These are phyloP conservation scores for Exophiala lecanii-corni DNA, from an alignment of 2,329 filamentous ascomycete species.

Conservation along the genomic window DNA sequence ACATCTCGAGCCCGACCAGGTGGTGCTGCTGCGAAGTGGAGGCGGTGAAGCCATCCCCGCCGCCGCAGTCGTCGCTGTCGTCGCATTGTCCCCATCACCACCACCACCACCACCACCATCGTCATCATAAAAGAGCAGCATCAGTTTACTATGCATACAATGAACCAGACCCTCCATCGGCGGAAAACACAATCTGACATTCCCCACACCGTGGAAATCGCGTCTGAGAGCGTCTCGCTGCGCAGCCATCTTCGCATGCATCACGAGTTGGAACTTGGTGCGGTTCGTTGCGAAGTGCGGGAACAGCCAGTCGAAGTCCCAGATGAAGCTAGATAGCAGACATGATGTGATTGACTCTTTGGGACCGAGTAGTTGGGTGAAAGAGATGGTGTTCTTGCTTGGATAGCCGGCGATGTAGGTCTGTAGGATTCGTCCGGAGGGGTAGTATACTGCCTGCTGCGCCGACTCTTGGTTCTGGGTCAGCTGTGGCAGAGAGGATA, in stretches of 20 bases:
- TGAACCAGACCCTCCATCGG: slow-evolving; percentile 66
- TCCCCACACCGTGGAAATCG: slow-evolving; percentile 41
- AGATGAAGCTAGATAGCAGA: slow-evolving; percentile 80
- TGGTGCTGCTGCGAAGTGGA: neutral
- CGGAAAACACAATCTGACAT: slow-evolving; percentile 72
- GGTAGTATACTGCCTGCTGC: slow-evolving; percentile 40
- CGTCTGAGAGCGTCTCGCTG: slow-evolving; percentile 36
- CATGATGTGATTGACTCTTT: slow-evolving; percentile 71
- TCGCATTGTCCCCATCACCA: neutral
- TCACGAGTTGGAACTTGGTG: slow-evolving; percentile 61
- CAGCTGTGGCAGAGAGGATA: neutral
- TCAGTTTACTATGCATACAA: slow-evolving; percentile 91
- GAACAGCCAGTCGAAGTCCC: slow-evolving; percentile 76
- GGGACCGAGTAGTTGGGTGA: slow-evolving; percentile 75
- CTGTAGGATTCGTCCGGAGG: slow-evolving; percentile 67
- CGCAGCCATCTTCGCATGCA: slow-evolving; percentile 53
- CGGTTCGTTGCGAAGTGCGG: slow-evolving; percentile 59
- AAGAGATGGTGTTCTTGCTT: slow-evolving; percentile 37
- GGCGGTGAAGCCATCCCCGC: neutral
- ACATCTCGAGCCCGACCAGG: slow-evolving; percentile 15
- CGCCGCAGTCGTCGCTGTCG: neutral
- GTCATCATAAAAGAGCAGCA: slow-evolving; percentile 70
- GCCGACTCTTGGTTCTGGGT: slow-evolving; percentile 13
- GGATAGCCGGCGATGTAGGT: slow-evolving; percentile 68
- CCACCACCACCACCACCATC: neutral